Conservation (phyloP, 2,329 filamentous ascomycete species). For the Alternaria sp. region DNA sequence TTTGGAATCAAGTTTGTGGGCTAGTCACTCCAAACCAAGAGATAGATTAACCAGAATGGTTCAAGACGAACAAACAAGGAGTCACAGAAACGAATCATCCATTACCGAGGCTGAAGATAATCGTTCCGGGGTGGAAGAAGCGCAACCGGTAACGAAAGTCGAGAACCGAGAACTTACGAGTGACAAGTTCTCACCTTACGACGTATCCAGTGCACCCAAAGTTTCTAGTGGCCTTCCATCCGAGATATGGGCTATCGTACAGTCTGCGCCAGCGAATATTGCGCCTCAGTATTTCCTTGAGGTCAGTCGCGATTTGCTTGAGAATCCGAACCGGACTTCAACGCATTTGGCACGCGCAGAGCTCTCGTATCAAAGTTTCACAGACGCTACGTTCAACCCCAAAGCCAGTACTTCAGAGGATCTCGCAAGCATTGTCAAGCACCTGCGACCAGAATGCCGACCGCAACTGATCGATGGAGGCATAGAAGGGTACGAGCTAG, state of each 20-base stretch:
- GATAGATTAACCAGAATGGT: neutral
- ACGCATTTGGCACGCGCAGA: slow-evolving; percentile 81
- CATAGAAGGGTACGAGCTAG: slow-evolving; percentile 53
- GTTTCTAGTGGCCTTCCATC: slow-evolving; percentile 41
- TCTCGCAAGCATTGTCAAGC: slow-evolving; percentile 57
- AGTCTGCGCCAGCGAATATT: slow-evolving; percentile 66
- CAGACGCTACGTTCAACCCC: slow-evolving; percentile 47
- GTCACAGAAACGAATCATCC: neutral
- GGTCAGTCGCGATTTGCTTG: slow-evolving; percentile 77
- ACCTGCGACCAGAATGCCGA: slow-evolving; percentile 56
- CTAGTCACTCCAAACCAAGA: neutral
- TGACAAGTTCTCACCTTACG: slow-evolving; percentile 45
- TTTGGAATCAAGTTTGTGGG: neutral
- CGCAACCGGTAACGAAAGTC: neutral
- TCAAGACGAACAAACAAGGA: neutral
- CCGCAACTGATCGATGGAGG: slow-evolving; percentile 38
- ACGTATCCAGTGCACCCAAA: slow-evolving; percentile 33
- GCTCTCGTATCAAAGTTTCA: slow-evolving; percentile 66
- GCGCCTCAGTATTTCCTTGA: slow-evolving; percentile 67
- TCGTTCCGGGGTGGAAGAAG: neutral
- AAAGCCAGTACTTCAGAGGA: slow-evolving; percentile 40
- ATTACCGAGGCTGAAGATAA: neutral
- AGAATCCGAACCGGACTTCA: slow-evolving; percentile 82
- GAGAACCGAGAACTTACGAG: slow-evolving; percentile 4
- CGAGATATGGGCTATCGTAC: slow-evolving; percentile 49